Evolutionary conservation across 2,329 filamentous ascomycete genomes (phyloP).

Genomic region (Coleophoma crateriformis): DNA sequence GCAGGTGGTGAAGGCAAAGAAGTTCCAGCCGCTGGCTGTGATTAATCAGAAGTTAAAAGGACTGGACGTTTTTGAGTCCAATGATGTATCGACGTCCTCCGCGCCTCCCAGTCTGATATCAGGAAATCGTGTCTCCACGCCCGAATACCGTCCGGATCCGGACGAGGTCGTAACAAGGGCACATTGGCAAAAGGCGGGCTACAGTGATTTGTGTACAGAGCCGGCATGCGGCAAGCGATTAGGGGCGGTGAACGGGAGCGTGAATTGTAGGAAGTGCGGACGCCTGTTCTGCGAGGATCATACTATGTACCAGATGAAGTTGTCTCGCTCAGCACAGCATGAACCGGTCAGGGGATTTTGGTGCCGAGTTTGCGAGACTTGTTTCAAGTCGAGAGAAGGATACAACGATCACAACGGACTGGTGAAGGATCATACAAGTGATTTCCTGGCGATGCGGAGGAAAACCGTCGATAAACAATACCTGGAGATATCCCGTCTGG

Average conservation of each 20-base stretch:
- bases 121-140: constrained; percentile 26
- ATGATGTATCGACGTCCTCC: constrained; percentile 46
- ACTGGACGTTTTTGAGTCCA: constrained; percentile 70
- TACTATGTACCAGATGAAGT: constrained; percentile 99
- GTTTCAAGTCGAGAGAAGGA: constrained; percentile 91
- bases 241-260: constrained; percentile 71
- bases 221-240: constrained; percentile 77
- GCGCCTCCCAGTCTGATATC: constrained; percentile 27
- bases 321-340: constrained; percentile 82
- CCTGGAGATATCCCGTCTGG: constrained; percentile 81
- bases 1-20: constrained; percentile 70
- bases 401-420: constrained; percentile 85
- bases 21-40: constrained; percentile 68
- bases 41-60: constrained; percentile 73
- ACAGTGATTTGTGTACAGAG: constrained; percentile 78
- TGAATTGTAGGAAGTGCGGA: constrained; percentile 93
- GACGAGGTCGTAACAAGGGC: constrained; percentile 83
- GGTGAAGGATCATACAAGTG: constrained; percentile 64
- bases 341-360: constrained; percentile 87
- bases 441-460: constrained; percentile 66
- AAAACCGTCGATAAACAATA: constrained; percentile 79
- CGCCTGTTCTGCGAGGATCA: constrained; percentile 94
- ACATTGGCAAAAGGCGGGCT: constrained; percentile 80
- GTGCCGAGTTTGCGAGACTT: constrained; percentile 98
- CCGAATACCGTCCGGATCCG: constrained; percentile 51